These are phyloP conservation scores for Rosa multiflora DNA, from an alignment of 306 rosid genomes.

Conservation along the genomic window DNA sequence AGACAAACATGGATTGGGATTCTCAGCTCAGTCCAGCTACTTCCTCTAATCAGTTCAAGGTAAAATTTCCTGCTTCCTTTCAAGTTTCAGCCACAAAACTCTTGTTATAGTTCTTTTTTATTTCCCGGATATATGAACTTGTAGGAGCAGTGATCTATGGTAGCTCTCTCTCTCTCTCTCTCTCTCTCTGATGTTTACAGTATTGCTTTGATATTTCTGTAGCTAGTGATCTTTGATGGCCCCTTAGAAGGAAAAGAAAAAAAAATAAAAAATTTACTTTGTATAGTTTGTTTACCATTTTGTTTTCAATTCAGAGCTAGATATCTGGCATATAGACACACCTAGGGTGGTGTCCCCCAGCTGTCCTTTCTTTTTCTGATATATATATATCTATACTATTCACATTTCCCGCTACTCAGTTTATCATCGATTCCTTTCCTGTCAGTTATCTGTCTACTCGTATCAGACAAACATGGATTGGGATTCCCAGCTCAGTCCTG, in stretches of 20 bases:
- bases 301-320: background rate
- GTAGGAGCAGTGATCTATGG: conserved; percentile 2
- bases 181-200: background rate
- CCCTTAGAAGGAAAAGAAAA: background rate
- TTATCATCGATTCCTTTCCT: background rate
- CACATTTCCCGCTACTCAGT: background rate
- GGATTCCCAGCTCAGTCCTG: conserved; percentile 36
- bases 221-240: background rate
- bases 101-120: background rate
- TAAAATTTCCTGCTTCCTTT: conserved; percentile 3
- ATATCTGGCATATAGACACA: background rate
- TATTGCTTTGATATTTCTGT: background rate
- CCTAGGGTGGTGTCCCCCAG: no score
- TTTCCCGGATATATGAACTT: background rate
- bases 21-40: conserved; percentile 28
- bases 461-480: conserved; percentile 39
- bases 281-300: background rate
- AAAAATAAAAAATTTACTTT: background rate
- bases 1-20: conserved; percentile 47
- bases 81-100: background rate
- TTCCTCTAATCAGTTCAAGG: conserved; percentile 33
- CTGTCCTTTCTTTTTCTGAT: background rate
- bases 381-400: background rate
- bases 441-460: background rate
- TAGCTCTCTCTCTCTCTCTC: background rate